Evolutionary conservation across 305 asterid genomes (phyloP), one percentile per base, ranked within the genome.

Genomic region (Ilex paraguariensis): DNA sequence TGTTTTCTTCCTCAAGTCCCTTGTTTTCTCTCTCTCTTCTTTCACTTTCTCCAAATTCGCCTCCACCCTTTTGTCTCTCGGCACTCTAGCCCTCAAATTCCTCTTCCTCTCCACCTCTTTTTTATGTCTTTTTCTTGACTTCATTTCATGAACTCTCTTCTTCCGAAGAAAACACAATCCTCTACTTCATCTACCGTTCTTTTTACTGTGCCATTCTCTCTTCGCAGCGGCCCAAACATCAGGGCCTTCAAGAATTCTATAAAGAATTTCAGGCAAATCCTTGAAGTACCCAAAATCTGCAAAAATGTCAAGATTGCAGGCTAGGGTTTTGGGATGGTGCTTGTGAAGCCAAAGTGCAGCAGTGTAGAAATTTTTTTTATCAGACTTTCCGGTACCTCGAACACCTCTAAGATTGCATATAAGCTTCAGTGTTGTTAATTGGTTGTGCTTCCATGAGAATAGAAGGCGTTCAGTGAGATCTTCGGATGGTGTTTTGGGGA

Each of bases 361-460:
- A 31, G 54, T 33, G 33, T 78, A 78, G 57, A 78, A 78, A 44
- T 70, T 73, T 60, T 74, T 67, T 54, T 74, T 74, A 45, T 78
- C 80, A 2, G 80, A 71, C 15, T 78, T 74, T 12, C 83, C 83
- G 9, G 80, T 78, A 4, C 80, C 83, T 13, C 80, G 53, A 39
- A 78, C 74, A 6, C 80, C 83, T 3, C 83, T 63, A 39, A 78
- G 71, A 60, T 74, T 74, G 49, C 83, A 72, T 17, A 74, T 54
- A 50, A 78, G 36, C 32, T 74, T 78, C 13, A 74, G 56, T 4
- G 78, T 56, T 10, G 53, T 71, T 56, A 71, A 44, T 0, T 80
- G 75, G 44, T 68, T 44, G 8, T 71, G 75, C 0, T 57, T 70
- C 83, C 83, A 78, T 15, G 80, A 70, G 14, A 64, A 42, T 11